Percentiles rank a stretch among this genome's conserved stretches.
phyloP scores from a whole-genome alignment of 2,329 filamentous ascomycete species.

The Colletotrichum truncatum region DNA sequence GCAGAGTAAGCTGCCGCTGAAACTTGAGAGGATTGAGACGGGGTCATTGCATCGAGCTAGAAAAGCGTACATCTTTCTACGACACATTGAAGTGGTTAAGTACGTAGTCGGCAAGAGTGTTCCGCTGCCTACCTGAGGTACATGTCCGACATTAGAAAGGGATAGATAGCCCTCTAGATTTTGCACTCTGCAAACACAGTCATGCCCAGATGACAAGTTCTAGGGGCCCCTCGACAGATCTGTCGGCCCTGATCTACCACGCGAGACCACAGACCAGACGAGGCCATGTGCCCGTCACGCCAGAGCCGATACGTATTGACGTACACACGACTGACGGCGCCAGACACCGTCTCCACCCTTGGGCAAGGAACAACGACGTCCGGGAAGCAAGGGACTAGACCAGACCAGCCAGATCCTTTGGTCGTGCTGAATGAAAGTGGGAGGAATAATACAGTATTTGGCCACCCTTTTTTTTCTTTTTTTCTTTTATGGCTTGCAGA shows the following conservation, averaged over 20 bases:
- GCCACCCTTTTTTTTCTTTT: no score
- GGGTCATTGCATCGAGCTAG: constrained; percentile 27
- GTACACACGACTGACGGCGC: not conserved
- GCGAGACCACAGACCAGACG: constrained; percentile 26
- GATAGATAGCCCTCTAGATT: no score
- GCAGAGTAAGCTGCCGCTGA: constrained; percentile 25
- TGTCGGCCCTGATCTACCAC: constrained; percentile 26
- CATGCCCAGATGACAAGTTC: not conserved
- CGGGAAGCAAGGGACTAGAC: constrained; percentile 22
- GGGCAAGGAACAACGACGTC: constrained; percentile 19
- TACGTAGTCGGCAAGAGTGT: no score
- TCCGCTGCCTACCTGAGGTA: no score
- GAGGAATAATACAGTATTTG: no score
- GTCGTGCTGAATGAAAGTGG: not conserved
- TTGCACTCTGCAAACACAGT: not conserved
- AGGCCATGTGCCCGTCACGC: constrained; percentile 27
- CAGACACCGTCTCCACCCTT: not conserved
- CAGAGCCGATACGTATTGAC: not conserved
- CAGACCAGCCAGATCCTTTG: not conserved
- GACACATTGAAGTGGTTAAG: not conserved
- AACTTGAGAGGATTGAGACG: constrained; percentile 17
- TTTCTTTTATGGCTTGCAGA: no score
- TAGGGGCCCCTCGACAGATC: constrained; percentile 15
- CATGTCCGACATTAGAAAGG: no score
- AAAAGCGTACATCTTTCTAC: constrained; percentile 7